Base-by-base conservation (phyloP, 1,284 basidiomycete genomes). In the Ustilago hordei region DNA sequence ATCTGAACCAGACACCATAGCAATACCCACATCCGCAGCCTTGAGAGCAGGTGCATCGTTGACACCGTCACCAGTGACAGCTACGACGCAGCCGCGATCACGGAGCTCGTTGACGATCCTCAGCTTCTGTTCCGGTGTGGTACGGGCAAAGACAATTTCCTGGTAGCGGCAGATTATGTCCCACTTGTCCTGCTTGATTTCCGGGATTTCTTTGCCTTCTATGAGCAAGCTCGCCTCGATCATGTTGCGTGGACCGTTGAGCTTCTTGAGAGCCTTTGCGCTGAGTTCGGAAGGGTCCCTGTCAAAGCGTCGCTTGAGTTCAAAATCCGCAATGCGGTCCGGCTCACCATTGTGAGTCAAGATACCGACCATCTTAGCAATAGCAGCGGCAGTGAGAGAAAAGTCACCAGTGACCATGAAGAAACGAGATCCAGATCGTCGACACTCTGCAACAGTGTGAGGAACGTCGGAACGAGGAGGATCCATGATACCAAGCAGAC, bases 131-230 rank as follows among this genome's bases (percentile, higher is more conserved):
- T 92, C 91, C 0, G 92, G 92, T 0, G 91, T 91, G 1, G 91
- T 92, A 36, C 92, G 89, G 0, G 91, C 91, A 70, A 93, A 93
- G 8, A 92, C 91, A 64, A 92, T 89, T 82, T 92, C 92, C 35
- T 89, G 88, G 83, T 91, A 92, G 57, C 88, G 81, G 53, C 88
- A 89, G 23, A 89, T 87, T 60, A 86, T 84, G 53, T 89, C 87
- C 90, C 90, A 91, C 23, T 75, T 62, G 17, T 70, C 54, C 63
- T 78, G 52, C 3, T 58, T 61, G 23, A 80, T 66, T 32, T 54
- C 59, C 19, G 66, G 64, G 39, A 78, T 60, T 32, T 78, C 76
- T 41, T 62, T 69, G 50, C 76, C 76, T 19, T 67, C 66, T 31
- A 78, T 58, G 34, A 65, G 63, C 54, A 78, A 52, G 47, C 67